Evolutionary conservation across 768 basidiomycete species (phyloP), one percentile per base, ranked within the genome.

Genomic region (Boletellus ananiceps): DNA sequence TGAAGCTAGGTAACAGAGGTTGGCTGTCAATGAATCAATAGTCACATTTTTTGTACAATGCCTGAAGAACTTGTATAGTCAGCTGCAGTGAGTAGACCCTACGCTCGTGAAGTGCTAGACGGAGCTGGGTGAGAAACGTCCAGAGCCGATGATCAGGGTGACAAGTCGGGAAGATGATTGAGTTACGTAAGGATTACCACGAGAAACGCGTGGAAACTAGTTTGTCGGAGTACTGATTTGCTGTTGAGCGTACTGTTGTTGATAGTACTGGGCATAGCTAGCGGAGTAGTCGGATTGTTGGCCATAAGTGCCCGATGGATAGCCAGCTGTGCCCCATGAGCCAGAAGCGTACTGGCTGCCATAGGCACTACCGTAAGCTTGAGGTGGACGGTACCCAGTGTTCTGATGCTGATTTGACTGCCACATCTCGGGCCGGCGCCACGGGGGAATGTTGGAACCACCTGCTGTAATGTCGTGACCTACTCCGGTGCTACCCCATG

Each of bases 391-490:
- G 70, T 80, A 86, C 45, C 82, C 83, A 27, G 69, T 53, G 55
- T 78, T 74, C 57, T 80, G 76, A 49, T 77, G 77, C 41, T 74
- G 77, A 56, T 70, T 68, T 50, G 83, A 80, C 56, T 84, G 81
- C 90, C 90, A 93, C 46, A 83, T 81, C 69, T 93, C 90, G 5
- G 90, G 91, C 53, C 88, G 86, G 62, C 90, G 87, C 90, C 90
- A 93, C 25, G 90, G 90, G 62, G 91, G 90, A 50, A 92, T 79
- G 61, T 85, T 89, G 42, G 86, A 82, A 48, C 88, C 87, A 36
- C 78, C 77, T 12, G 71, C 72, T 8, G 78, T 74, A 49, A 79
- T 75, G 45, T 78, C 77, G 46, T 78, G 72, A 47, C 74, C 75
- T 57, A 83, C 84, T 60, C 80, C 79, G 25, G 83, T 80, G 54